These are phyloP conservation scores for Collybia sordida DNA, from an alignment of 768 basidiomycete species.

Conservation along the genomic window DNA sequence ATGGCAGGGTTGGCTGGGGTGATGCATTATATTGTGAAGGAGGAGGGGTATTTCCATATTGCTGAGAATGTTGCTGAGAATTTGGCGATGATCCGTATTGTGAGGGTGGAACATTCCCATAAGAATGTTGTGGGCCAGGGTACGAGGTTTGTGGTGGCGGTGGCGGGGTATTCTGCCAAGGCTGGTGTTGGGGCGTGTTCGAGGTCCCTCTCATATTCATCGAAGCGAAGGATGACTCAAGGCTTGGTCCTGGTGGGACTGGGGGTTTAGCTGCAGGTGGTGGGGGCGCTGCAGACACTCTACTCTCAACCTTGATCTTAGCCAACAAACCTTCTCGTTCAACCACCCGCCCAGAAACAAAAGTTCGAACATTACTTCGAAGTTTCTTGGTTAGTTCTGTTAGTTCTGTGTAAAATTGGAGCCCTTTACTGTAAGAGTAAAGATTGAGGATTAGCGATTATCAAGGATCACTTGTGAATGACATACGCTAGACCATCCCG, in stretches of 20 bases:
- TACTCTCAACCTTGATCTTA: constrained; percentile 72
- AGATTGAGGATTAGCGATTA: constrained; percentile 8
- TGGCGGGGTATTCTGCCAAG: constrained; percentile 14
- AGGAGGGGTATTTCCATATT: constrained; percentile 1
- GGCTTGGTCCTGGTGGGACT: constrained; percentile 32
- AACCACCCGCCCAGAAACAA: constrained; percentile 57
- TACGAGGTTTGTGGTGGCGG: constrained; percentile 19
- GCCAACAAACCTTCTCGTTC: constrained; percentile 72
- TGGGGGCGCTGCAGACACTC: constrained; percentile 49
- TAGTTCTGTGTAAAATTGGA: constrained; percentile 87
- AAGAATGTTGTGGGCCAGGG: constrained; percentile 17
- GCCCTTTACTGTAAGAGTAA: constrained; percentile 64
- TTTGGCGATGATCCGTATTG: constrained; percentile 11
- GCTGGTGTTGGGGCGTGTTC: constrained; percentile 17
- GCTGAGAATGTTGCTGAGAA: constrained; percentile 19
- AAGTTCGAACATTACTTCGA: constrained; percentile 55
- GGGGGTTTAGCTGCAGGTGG: constrained; percentile 51
- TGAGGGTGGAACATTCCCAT: constrained; percentile 9
- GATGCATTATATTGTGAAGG: too few species aligned
- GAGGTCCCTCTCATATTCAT: constrained; percentile 15
- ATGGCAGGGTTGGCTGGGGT: constrained; percentile 17
- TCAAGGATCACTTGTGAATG: constrained; percentile 1
- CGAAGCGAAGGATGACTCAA: constrained; percentile 10
- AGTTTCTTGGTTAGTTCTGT: constrained; percentile 61
- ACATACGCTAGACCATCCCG: constrained; percentile 81